Evolutionary conservation across 2,329 filamentous ascomycete species (phyloP).

Genomic region (Colletotrichum sp.): DNA sequence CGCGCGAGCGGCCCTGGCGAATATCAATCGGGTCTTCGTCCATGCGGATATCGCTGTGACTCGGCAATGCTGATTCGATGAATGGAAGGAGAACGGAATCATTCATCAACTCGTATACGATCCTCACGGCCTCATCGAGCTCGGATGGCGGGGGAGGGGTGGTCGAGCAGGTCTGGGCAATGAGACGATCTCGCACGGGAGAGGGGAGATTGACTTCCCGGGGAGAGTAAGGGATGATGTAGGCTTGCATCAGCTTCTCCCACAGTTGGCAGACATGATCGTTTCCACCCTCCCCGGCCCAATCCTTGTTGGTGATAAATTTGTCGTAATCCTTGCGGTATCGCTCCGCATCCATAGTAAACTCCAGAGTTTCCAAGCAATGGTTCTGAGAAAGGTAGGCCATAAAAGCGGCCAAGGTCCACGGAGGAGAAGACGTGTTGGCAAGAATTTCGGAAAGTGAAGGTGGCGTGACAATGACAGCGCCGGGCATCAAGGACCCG

Average conservation of each 20-base stretch:
- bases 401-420: conserved; percentile 92
- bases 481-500: conserved; percentile 49
- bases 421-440: conserved; percentile 85
- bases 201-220: conserved; percentile 91
- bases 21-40: conserved; percentile 41
- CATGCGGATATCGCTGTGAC: conserved; percentile 36
- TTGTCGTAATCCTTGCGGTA: conserved; percentile 70
- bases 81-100: conserved; percentile 95
- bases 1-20: conserved; percentile 43
- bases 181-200: conserved; percentile 80
- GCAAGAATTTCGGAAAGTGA: conserved; percentile 87
- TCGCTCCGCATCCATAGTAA: conserved; percentile 90
- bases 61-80: conserved; percentile 67
- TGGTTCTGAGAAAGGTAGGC: conserved; percentile 97
- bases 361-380: conserved; percentile 94
- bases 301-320: conserved; percentile 45
- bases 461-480: conserved; percentile 54
- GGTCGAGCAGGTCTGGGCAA: conserved; percentile 63
- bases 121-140: conserved; percentile 81
- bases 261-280: conserved; percentile 82
- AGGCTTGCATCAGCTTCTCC: conserved; percentile 87
- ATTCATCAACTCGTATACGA: conserved; percentile 96
- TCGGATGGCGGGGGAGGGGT: conserved; percentile 75
- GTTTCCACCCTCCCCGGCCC: conserved; percentile 43
- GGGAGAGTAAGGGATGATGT: conserved; percentile 84